Base-by-base conservation (phyloP, 768 basidiomycete species). In the Lyophyllum shimeji region DNA sequence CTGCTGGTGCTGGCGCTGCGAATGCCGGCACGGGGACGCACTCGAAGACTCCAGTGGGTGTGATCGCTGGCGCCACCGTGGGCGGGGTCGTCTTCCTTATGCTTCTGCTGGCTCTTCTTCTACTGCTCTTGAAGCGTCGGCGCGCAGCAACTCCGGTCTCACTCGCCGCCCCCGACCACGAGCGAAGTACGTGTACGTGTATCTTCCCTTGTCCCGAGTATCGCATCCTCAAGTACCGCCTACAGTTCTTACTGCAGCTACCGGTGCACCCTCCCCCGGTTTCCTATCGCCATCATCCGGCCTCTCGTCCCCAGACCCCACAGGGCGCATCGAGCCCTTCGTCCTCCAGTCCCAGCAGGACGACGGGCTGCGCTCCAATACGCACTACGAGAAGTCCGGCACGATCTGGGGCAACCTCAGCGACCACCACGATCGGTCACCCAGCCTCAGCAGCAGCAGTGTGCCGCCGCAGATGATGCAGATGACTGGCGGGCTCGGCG, bases 61-160 rank as follows among this genome's bases (percentile, higher is more conserved):
- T 42, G 9, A 56, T 56, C 18, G 43, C 34, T 15, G 55, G 55
- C 18, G 48, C 43, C n/a, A 40, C 44, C 7, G 43, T 51, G 17
- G 55, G 55, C 7, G 55, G 55, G 12, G 15, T 56, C 20, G 39
- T 24, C 31, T 23, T 56, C 9, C 23, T 56, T 31, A 7, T 56
- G 3, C 55, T 56, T n/a, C 17, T 50, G 25, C 17, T 46, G 8
- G 27, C 20, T 2, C 4, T 50, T 31, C 44, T 56, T 17, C 20
- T 55, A 18, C 45, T 18, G 18, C 20, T 34, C 33, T 42, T 48
- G 18, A 43, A 39, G 24, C 18, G 44, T 27, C 34, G 12, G 7
- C 46, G 15, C 12, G 12, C 21, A 9, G 18, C 27, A 7, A n/a
- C n/a, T n/a, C n/a, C n/a, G n/a, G 24, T 27, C 13, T 13, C 24